Base-by-base conservation (phyloP, 2,329 filamentous ascomycete species). In the Stylonectria norvegica region DNA sequence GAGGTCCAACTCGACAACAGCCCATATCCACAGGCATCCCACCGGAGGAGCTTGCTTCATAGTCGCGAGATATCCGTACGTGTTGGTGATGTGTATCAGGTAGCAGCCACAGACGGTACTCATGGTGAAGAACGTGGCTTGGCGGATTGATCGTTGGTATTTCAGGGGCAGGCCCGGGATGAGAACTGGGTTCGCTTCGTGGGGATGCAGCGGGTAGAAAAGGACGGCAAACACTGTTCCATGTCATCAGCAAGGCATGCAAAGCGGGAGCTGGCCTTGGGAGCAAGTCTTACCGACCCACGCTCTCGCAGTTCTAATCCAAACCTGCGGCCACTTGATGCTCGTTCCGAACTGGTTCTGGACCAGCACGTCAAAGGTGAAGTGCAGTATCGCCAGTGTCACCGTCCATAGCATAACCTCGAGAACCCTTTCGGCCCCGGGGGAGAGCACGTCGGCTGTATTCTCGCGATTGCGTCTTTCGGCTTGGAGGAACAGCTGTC, bases 31-130 rank as follows among this genome's bases (percentile, higher is more conserved):
- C 14, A 97, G 64, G 28, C 87, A 91, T 0, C 89, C 93, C 11
- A 96, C 63, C 5, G 89, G 83, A n/a, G 93, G 93, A 1, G 89
- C 86, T 48, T 81, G 82, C 69, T 95, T 94, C 88, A 97, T 90
- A 15, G 95, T 82, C 5, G 86, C 85, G 53, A 94, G 81, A 57
- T 96, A 97, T 4, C 84, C 80, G 50, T 82, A 79, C 20, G 72
- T 75, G 57, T 96, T 97, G 18, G 86, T 89, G 38, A 90, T 80
- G 52, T 86, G 73, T 34, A 97, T 83, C 47, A 96, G 71, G 63
- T 89, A 90, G 65, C 82, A 87, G 2, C 93, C 93, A 0, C 79
- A 70, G 8, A 59, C 62, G 6, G 83, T 64, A 49, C 83, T 81
- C 17, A 74, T 68, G 12, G 57, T 58, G 45, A 89, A 75, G 68